Evolutionary conservation across 345 rosid species (phyloP), one percentile per base, ranked within the genome.

Genomic region (Cardamine chenopodiifolia): DNA sequence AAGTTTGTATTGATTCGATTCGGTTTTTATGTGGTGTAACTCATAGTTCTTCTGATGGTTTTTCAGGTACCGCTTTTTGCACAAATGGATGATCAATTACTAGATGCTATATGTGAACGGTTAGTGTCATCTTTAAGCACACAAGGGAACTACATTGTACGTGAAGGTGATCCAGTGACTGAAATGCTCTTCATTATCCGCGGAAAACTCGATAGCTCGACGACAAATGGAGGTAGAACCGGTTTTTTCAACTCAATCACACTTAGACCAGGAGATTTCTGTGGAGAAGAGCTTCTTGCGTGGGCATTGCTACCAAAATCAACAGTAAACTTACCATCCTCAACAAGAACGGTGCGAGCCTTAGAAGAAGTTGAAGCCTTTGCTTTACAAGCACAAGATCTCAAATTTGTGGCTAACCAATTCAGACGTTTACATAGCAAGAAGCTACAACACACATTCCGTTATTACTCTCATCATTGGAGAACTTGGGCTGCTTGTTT

Each of bases 401-500:
- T 86, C n/a, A 88, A 83, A 35, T 86, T 88, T 17, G 92, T 88
- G 0, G 88, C 92, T 8, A 83, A 84, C 67, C 90, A 88, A 57
- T 88, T 86, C 62, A 71, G 88, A 17, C 83, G 88, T 52, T 84
- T 88, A 13, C 88, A 88, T 34, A 86, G 92, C 83, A 86, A 88
- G 83, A 86, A 79, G 63, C 80, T 88, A 2, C 90, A 84, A 55
- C 90, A 88, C 47, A 85, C 88, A 2, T 86, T 86, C 68, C 82
- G 88, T 11, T 88, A 80, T 40, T 85, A 88, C 71, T 88, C 92
- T 66, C 86, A 82, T 29, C 89, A 86, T 19, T 84, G 92, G 92
- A 84, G 88, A 74, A 88, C 88, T 35, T 86, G 92, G 92, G 89
- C 85, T 59, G 85, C 92, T 42, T 84, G 92, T 72, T 84, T 88